Conservation (phyloP, 2,329 filamentous ascomycete genomes). For the Penicillium sp. region DNA sequence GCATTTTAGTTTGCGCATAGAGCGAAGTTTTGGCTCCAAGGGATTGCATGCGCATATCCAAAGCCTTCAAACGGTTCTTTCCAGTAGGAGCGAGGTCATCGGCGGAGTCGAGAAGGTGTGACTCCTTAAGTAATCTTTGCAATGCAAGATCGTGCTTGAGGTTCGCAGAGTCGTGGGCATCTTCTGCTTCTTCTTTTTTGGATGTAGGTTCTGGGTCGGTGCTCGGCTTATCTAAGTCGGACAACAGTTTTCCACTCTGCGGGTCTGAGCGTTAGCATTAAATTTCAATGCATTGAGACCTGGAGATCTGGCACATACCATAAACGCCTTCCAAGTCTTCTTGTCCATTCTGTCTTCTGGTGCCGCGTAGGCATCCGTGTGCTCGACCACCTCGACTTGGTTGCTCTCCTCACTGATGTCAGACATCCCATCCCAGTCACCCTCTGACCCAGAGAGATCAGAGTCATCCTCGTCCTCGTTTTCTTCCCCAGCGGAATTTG, state of each 20-base stretch:
- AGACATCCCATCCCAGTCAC: constrained; percentile 66
- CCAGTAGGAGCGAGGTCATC: constrained; percentile 61
- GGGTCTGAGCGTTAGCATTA: constrained; percentile 11
- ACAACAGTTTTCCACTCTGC: constrained; percentile 51
- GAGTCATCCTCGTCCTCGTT: constrained; percentile 29
- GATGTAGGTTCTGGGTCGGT: constrained; percentile 22
- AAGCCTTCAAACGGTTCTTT: constrained; percentile 74
- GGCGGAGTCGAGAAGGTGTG: constrained; percentile 72
- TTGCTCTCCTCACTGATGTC: constrained; percentile 46
- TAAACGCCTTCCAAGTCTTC: constrained; percentile 74
- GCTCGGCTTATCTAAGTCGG: constrained; percentile 24
- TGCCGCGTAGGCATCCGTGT: constrained; percentile 51
- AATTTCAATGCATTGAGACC: too few species aligned
- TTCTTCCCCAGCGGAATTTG: constrained; percentile 28
- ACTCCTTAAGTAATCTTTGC: constrained; percentile 86
- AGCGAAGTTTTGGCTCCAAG: constrained; percentile 77
- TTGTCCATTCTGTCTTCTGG: constrained; percentile 57
- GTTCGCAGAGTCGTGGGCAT: constrained; percentile 63
- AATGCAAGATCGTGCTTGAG: constrained; percentile 90
- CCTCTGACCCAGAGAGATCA: constrained; percentile 36
- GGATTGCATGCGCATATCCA: constrained; percentile 78
- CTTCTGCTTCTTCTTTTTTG: constrained; percentile 50
- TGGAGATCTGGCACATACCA: constrained; percentile 52
- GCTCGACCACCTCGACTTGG: constrained; percentile 62
- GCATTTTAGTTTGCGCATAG: constrained; percentile 81